Evolutionary conservation across 257 asterid genomes (phyloP), one percentile per base, ranked within the genome.

Genomic region (Handroanthus guayacan): DNA sequence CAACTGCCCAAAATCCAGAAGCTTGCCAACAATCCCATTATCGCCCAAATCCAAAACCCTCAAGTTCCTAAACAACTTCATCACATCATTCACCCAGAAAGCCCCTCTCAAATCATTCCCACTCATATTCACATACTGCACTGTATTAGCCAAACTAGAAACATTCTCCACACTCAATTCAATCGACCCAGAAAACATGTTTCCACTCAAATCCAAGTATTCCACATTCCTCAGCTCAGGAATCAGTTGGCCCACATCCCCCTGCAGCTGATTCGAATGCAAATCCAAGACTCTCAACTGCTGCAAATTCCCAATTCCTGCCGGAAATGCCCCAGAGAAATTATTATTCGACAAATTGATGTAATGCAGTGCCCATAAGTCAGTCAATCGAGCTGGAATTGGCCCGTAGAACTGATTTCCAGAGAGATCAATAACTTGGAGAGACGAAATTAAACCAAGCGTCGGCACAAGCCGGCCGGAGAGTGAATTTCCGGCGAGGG

Each of bases 381-480:
- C 87, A 52, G 80, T 85, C 37, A 90, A 34, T 9, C 89, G 76
- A 20, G 75, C 82, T 1, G 97, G 97, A 51, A 92, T 81, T 2
- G 96, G 96, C 18, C 97, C 97, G 50, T 83, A 81, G 65, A 92
- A 92, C 69, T 78, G 86, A 51, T 92, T 92, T 3, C 81, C 80
- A 2, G 97, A 92, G 57, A 92, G 93, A 90, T 92, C 97, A 61
- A 92, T 72, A 25, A 77, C 79, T 76, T 88, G 93, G 9, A 92
- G 80, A 45, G 93, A 77, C 45, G 81, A 52, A 82, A 92, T 86
- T 18, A 62, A 36, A 12, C 96, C 96, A 3, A 92, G 74, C 2
- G 84, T 62, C 11, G 97, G 97, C 4, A 88, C 95, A 2, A 92
- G 83, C 5, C 97, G 86, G 14, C 97, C 97, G 36, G 95, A 77